Percentiles rank a stretch among this genome's conserved stretches.
phyloP scores from a whole-genome alignment of 2,329 filamentous ascomycete genomes.

The Verticillium alfalfae region DNA sequence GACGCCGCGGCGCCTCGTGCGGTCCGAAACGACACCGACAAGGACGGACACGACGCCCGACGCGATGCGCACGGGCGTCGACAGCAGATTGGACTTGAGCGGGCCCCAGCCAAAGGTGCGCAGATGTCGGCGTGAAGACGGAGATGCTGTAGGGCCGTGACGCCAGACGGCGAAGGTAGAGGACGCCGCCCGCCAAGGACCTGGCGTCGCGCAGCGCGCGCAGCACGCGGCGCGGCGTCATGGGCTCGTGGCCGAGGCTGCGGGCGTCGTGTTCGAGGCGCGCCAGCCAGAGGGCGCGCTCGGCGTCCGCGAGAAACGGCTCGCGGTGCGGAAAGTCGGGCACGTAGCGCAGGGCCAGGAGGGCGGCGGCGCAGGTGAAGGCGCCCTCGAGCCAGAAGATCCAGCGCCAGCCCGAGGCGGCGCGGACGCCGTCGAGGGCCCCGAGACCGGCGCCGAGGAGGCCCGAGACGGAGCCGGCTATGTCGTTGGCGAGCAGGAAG shows the following conservation, averaged over 20 bases:
- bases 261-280: conserved; percentile 12
- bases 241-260: conserved; percentile 10
- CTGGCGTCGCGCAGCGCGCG: conserved; percentile 46
- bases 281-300: conserved; percentile 13
- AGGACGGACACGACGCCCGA: conserved; percentile 24
- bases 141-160: conserved; percentile 20
- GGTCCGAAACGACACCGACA: conserved; percentile 17
- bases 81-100: conserved; percentile 22
- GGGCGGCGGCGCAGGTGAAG: background rate
- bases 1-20: conserved; percentile 13
- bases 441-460: conserved; percentile 16
- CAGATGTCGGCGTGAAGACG: conserved; percentile 28
- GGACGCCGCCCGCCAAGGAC: conserved; percentile 39
- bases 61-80: conserved; percentile 20
- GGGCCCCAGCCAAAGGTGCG: conserved; percentile 22
- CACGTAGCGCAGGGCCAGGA: conserved; percentile 10
- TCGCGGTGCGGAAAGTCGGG: conserved; percentile 12
- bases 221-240: conserved; percentile 33
- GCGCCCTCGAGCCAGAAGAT: conserved; percentile 15
- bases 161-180: conserved; percentile 20
- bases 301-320: conserved; percentile 10
- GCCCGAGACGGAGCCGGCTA: conserved; percentile 15
- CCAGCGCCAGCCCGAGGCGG: conserved; percentile 16
- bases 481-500: conserved; percentile 17
- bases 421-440: conserved; percentile 12